Conservation (phyloP, 257 asterid species). For the Fraxinus americana region DNA sequence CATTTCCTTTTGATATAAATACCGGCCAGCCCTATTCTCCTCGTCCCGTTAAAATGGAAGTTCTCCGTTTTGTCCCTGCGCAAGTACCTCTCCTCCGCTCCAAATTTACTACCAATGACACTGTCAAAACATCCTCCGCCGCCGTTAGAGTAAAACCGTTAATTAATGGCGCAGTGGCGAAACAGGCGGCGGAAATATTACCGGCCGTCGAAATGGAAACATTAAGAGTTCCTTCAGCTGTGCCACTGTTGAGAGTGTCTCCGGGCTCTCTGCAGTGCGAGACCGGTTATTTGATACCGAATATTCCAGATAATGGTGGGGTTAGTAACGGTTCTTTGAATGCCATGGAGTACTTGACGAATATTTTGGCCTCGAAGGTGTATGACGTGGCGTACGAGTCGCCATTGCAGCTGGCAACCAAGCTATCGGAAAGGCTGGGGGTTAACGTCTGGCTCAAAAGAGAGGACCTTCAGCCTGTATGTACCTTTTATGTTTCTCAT, state of each 20-base stretch:
- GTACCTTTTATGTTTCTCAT: conserved; percentile 18
- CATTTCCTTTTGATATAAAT: conserved; percentile 15
- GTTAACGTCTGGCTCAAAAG: conserved; percentile 85
- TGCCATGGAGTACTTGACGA: conserved; percentile 78
- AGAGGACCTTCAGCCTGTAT: conserved; percentile 89
- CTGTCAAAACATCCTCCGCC: conserved; percentile 28
- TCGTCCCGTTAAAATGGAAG: conserved; percentile 45
- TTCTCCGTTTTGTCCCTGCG: conserved; percentile 39
- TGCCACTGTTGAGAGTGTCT: conserved; percentile 43
- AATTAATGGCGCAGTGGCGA: conserved; percentile 38
- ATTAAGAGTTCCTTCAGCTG: conserved; percentile 16
- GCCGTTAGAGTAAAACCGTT: conserved; percentile 26
- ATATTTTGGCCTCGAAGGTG: conserved; percentile 81
- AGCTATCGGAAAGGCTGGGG: conserved; percentile 72
- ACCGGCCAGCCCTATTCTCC: not conserved
- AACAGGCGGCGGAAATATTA: conserved; percentile 33
- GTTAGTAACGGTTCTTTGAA: conserved; percentile 33
- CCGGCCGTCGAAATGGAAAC: conserved; percentile 31
- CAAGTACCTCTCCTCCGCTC: conserved; percentile 37
- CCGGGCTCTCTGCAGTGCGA: conserved; percentile 65
- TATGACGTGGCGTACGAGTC: conserved; percentile 88
- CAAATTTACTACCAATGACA: conserved; percentile 36
- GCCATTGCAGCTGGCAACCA: conserved; percentile 79
- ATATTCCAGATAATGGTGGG: conserved; percentile 26
- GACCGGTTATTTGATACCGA: conserved; percentile 61